Evolutionary conservation across 805 yeast genomes (phyloP), one percentile per base, ranked within the genome.

Genomic region (Gaillardinia entomophila): DNA sequence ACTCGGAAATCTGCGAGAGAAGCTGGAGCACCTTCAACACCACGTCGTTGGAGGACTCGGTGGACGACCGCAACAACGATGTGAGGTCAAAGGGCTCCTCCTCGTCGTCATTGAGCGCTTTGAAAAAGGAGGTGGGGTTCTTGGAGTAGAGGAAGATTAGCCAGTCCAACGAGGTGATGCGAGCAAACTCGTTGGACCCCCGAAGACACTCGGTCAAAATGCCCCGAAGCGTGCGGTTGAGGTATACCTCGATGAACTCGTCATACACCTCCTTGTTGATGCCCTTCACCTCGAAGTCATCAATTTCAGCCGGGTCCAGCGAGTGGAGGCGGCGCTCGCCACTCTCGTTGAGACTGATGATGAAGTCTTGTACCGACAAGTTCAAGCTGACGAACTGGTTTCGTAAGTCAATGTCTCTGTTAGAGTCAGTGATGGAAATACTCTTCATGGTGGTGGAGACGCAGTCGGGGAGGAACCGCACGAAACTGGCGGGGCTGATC

Each of bases 81-180:
- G 84, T 77, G 46, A 88, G 79, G 27, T 87, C 82, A 36, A 66
- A 53, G 12, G 36, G 37, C 37, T 74, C 70, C 4, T 16, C 4
- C 6, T 22, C n/a, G 3, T 34, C 34, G 5, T 35, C 40, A 6
- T 38, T 47, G 7, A 53, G 48, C 17, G 54, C 48, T 22, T 41
- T 43, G 27, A 60, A 53, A 29, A 62, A 62, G 17, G 54, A 44
- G 4, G 51, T 43, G 2, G 64, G 50, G 36, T 81, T 80, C 43
- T 80, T 80, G 17, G 75, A 69, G 49, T 88, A 90, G 26, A 92
- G 66, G 71, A 86, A 76, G 12, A 79, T 77, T 20, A 92, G 65
- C 98, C 98, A 92, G 42, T 89, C 95, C 23, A 92, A 62, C 16
- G 92, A 80, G 0, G 94, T 86, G 22, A 87, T 70, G 37, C 92